Evolutionary conservation across 1,284 basidiomycete species (phyloP).

Genomic region (Trametes hirsuta): DNA sequence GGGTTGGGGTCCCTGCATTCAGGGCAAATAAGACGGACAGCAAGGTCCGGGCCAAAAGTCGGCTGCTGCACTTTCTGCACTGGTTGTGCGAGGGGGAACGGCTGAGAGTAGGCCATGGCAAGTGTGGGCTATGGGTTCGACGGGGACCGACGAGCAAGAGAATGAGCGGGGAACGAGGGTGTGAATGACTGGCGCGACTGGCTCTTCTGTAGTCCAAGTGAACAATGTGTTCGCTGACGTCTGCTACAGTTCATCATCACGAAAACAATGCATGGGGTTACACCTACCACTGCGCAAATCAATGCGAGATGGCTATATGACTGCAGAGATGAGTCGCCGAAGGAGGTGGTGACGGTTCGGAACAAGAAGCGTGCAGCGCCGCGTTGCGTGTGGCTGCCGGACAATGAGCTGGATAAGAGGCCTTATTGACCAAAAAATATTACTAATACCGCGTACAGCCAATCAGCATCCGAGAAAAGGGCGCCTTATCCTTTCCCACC

Average conservation of each 20-base stretch:
- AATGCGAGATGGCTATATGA: slow-evolving; percentile 9
- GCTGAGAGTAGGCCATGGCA: slow-evolving; percentile 60
- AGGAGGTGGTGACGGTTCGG: slow-evolving; percentile 20
- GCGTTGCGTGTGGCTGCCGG: not conserved
- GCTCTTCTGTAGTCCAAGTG: not conserved
- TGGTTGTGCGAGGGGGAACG: slow-evolving; percentile 69
- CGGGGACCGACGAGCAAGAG: slow-evolving; percentile 13
- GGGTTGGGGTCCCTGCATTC: slow-evolving; percentile 94
- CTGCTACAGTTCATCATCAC: slow-evolving; percentile 8
- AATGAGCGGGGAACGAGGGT: slow-evolving; percentile 3
- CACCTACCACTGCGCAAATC: slow-evolving; percentile 22
- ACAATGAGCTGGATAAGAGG: slow-evolving; percentile 5
- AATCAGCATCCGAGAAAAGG: slow-evolving; percentile 8
- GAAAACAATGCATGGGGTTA: not conserved
- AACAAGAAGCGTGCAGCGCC: slow-evolving; percentile 20
- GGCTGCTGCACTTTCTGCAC: slow-evolving; percentile 52
- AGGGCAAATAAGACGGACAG: slow-evolving; percentile 91
- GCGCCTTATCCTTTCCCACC: slow-evolving; percentile 8
- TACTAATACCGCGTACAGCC: slow-evolving; percentile 7
- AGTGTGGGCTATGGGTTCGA: slow-evolving; percentile 28
- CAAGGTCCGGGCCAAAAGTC: slow-evolving; percentile 80
- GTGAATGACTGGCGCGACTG: not conserved
- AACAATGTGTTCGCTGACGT: slow-evolving; percentile 3
- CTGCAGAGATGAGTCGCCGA: slow-evolving; percentile 5
- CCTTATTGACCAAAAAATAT: slow-evolving; percentile 11